Evolutionary conservation across 139 green algal genomes (phyloP), one percentile per base, ranked within the genome.

Genomic region (Tetratostichococcus sp.): DNA sequence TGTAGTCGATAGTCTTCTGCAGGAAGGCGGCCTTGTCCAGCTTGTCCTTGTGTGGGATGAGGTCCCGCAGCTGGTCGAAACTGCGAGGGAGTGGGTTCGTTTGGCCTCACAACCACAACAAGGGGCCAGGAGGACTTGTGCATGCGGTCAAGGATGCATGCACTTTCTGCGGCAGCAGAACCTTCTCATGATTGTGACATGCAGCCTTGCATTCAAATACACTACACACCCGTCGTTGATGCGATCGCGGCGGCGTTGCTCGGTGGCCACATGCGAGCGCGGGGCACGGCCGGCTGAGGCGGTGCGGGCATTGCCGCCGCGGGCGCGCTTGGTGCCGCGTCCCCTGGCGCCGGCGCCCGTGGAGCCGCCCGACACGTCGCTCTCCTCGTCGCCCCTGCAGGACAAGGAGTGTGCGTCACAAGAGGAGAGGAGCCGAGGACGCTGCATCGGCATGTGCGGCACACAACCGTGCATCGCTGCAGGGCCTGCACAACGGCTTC

Each of bases 11-110:
- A 22, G 31, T 50, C 33, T 73, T 43, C 76, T 71, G 62, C 23
- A 81, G 67, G 31, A 81, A 74, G 30, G 65, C 73, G 35, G 76
- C 76, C 43, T 81, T 81, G 70, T 81, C 76, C 42, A 73, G 72
- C 65, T 77, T 77, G 35, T 81, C 76, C 43, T 76, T 77, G 43
- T 67, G 68, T 0, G 76, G 76, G 22, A 81, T 76, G 1, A 81
- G 65, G 30, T 81, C 76, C 35, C 76, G 65, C 42, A 81, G 76
- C 0, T 67, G 65, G n/a, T 43, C 30, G 32, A 74, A 81, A 58
- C 75, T 79, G 72, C 59, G 26, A 11, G 39, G 39, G 8, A 50
- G 8, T n/a, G n/a, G n/a, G n/a, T n/a, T n/a, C n/a, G n/a, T n/a
- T n/a, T n/a, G n/a, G n/a, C n/a, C n/a, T n/a, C n/a, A n/a, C n/a